These are phyloP conservation scores for Panellus pusillus DNA, from an alignment of 768 basidiomycete species.

Conservation along the genomic window DNA sequence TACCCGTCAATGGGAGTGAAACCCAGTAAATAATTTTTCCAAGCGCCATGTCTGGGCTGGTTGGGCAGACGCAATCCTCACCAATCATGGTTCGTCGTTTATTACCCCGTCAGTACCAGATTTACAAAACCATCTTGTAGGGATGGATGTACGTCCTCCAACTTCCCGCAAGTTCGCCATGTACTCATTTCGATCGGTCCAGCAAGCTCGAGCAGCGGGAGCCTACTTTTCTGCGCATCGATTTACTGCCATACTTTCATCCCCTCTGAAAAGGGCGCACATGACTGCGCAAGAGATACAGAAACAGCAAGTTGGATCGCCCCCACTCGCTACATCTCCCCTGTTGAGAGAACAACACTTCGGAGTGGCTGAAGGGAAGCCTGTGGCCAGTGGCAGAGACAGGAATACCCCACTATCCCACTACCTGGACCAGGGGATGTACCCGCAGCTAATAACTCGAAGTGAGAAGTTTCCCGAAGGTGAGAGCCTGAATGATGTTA, in stretches of 20 bases:
- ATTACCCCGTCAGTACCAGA: slow-evolving; percentile 5
- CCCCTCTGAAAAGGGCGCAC: slow-evolving; percentile 63
- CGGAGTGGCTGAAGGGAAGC: slow-evolving; percentile 67
- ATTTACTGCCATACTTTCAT: slow-evolving; percentile 63
- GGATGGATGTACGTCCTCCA: slow-evolving; percentile 47
- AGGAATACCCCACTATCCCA: slow-evolving; percentile 38
- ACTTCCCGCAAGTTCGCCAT: not conserved
- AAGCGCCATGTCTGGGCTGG: slow-evolving; percentile 64
- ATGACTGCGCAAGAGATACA: slow-evolving; percentile 60
- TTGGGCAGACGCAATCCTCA: slow-evolving; percentile 70
- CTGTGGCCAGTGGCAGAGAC: slow-evolving; percentile 40
- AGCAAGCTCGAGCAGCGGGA: slow-evolving; percentile 70
- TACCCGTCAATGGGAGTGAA: not conserved
- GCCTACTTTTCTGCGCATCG: slow-evolving; percentile 45
- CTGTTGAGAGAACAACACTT: slow-evolving; percentile 70
- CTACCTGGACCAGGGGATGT: slow-evolving; percentile 53
- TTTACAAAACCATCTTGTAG: slow-evolving; percentile 30
- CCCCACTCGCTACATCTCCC: slow-evolving; percentile 45
- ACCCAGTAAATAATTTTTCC: not conserved
- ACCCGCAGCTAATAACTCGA: slow-evolving; percentile 47
- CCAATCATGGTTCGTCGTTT: slow-evolving; percentile 62
- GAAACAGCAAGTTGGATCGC: slow-evolving; percentile 46
- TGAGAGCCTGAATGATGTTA: slow-evolving; percentile 70
- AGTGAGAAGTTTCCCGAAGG: slow-evolving; percentile 63
- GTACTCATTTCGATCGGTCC: not conserved